Percentiles rank a stretch among this genome's conserved stretches.
Evolutionary conservation across 768 basidiomycete genomes (phyloP).

Genomic region (Russula sp.): DNA sequence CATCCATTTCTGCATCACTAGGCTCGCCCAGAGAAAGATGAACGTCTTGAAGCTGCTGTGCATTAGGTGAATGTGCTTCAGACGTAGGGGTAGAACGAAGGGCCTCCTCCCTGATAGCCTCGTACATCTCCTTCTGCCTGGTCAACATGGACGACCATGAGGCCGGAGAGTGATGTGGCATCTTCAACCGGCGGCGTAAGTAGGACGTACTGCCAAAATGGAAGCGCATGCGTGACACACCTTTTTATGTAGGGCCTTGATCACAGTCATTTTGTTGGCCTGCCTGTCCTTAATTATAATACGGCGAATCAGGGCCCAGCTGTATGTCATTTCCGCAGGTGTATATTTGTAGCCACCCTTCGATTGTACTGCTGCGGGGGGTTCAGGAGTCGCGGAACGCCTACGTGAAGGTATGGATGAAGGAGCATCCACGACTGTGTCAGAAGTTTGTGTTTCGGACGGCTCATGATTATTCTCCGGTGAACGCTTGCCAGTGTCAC

Average conservation of each 20-base stretch:
- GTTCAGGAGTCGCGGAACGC: constrained; percentile 8
- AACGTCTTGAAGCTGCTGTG: background rate
- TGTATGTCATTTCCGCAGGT: constrained; percentile 18
- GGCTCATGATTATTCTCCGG: constrained; percentile 6
- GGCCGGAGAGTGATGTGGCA: constrained; percentile 48
- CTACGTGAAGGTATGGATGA: background rate
- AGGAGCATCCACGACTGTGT: constrained; percentile 3
- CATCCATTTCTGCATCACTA: constrained; percentile 1
- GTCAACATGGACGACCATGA: constrained; percentile 48
- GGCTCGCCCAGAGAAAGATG: background rate
- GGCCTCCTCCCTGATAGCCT: constrained; percentile 35
- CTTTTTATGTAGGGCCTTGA: constrained; percentile 5
- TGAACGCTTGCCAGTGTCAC: background rate
- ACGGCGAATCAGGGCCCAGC: constrained; percentile 17
- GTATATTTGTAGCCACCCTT: constrained; percentile 18
- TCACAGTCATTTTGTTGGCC: background rate
- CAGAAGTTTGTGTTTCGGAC: constrained; percentile 13
- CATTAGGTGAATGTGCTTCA: background rate
- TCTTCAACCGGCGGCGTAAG: constrained; percentile 32
- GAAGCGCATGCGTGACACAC: background rate
- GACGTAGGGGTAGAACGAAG: background rate
- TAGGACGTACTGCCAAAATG: background rate
- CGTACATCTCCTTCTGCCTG: constrained; percentile 36
- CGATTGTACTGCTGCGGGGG: constrained; percentile 7
- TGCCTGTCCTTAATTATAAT: constrained; percentile 4